phyloP scores from a whole-genome alignment of 2,329 filamentous ascomycete genomes.

The Aspergillus novofumigatus region DNA sequence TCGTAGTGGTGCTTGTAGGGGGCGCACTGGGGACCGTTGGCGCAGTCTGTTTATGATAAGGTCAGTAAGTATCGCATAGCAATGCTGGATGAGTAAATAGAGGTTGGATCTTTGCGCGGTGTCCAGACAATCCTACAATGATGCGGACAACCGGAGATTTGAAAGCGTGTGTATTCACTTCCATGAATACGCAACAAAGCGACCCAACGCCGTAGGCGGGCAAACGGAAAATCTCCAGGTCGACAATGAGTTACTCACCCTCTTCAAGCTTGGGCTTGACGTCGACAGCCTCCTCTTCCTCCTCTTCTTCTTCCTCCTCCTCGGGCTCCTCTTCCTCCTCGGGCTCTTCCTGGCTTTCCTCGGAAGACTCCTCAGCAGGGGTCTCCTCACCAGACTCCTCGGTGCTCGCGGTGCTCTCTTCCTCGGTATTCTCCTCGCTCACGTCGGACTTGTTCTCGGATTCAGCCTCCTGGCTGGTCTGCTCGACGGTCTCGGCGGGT shows the following conservation, averaged over 20 bases:
- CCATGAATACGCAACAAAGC: neutral
- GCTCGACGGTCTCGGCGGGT: conserved; percentile 49
- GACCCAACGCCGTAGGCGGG: neutral
- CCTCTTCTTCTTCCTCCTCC: conserved; percentile 77
- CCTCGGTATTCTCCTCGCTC: conserved; percentile 51
- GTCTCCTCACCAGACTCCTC: conserved; percentile 36
- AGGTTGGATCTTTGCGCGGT: neutral
- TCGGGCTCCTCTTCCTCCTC: conserved; percentile 66
- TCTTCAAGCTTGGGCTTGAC: conserved; percentile 85
- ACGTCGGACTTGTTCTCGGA: conserved; percentile 47
- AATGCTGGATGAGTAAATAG: neutral
- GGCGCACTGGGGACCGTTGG: conserved; percentile 77
- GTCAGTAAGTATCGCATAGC: conserved; percentile 9
- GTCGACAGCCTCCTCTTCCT: conserved; percentile 77
- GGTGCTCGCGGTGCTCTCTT: conserved; percentile 34
- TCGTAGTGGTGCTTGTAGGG: conserved; percentile 97
- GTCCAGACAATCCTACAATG: neutral
- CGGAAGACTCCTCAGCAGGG: conserved; percentile 47
- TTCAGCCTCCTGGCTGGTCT: conserved; percentile 49
- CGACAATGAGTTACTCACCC: conserved; percentile 60
- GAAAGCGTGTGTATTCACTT: neutral
- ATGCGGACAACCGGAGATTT: neutral
- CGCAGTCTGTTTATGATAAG: conserved; percentile 66
- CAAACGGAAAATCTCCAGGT: neutral
- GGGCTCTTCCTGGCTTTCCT: conserved; percentile 52